These are phyloP conservation scores for Podospora conica DNA, from an alignment of 495 filamentous ascomycete species.

Conservation along the genomic window DNA sequence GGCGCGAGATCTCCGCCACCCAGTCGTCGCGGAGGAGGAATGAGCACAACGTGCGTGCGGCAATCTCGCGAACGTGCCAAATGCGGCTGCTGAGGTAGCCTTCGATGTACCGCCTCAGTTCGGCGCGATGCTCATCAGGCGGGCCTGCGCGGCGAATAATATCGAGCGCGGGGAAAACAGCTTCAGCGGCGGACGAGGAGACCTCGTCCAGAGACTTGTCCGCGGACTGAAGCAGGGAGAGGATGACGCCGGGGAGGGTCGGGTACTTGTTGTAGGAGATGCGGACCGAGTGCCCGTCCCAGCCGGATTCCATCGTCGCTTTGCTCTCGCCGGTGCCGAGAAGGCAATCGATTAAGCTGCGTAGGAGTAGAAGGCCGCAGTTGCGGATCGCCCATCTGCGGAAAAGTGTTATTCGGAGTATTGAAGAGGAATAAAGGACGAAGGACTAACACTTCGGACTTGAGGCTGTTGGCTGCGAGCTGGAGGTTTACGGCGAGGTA, in stretches of 20 bases:
- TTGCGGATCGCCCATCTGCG: constrained; percentile 87
- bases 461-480: constrained; percentile 67
- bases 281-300: constrained; percentile 43
- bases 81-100: constrained; percentile 62
- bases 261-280: constrained; percentile 68
- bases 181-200: constrained; percentile 49
- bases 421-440: too few relatives aligned
- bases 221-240: constrained; percentile 53
- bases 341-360: constrained; percentile 71
- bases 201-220: constrained; percentile 33
- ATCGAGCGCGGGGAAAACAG: constrained; percentile 82
- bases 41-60: constrained; percentile 71
- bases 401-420: constrained; percentile 9
- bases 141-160: constrained; percentile 63
- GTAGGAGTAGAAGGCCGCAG: constrained; percentile 81
- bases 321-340: constrained; percentile 60
- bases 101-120: constrained; percentile 45
- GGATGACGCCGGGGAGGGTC: constrained; percentile 59
- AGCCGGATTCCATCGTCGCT: constrained; percentile 41
- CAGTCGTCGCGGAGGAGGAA: constrained; percentile 52
- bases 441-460: constrained; percentile 52
- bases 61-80: constrained; percentile 89
- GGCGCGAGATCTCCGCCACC: constrained; percentile 37
- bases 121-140: constrained; percentile 39
- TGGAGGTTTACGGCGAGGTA: constrained; percentile 67